phyloP scores from a whole-genome alignment of 164 flowering plant genomes.

The Amborella trichopoda region DNA sequence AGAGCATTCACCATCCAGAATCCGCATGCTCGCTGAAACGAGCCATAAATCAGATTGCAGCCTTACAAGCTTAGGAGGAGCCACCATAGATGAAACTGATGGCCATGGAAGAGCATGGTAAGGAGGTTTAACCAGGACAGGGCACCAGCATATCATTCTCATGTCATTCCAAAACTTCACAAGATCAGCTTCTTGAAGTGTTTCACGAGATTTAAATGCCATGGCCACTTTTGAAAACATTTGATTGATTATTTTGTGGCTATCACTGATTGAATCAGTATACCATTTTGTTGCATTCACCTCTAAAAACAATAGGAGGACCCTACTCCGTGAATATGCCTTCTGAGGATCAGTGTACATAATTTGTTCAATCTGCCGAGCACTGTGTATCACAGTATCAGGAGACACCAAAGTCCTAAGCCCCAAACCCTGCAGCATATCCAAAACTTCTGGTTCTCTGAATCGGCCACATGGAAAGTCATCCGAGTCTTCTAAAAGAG shows the following conservation, averaged over 20 bases:
- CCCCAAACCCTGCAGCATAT: constrained; percentile 83
- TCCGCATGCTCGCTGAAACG: constrained; percentile 90
- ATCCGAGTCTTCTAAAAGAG: constrained; percentile 70
- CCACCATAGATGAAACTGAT: constrained; percentile 65
- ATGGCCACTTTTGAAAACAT: constrained; percentile 58
- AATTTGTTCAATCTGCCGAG: constrained; percentile 52
- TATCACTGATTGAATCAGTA: constrained; percentile 22
- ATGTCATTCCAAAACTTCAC: constrained; percentile 90
- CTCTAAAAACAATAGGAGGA: constrained; percentile 82
- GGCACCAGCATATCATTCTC: constrained; percentile 87
- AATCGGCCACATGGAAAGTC: constrained; percentile 65
- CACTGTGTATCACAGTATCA: constrained; percentile 69
- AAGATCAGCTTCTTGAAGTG: constrained; percentile 36
- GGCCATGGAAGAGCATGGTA: constrained; percentile 84
- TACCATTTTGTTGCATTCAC: constrained; percentile 80
- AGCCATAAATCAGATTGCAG: constrained; percentile 71
- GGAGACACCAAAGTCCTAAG: constrained; percentile 66
- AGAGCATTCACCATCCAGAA: constrained; percentile 88
- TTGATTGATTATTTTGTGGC: constrained; percentile 40
- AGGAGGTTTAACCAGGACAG: constrained; percentile 78
- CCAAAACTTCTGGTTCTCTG: constrained; percentile 49
- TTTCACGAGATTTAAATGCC: constrained; percentile 40
- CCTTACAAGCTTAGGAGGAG: constrained; percentile 94
- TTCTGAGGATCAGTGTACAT: constrained; percentile 50
- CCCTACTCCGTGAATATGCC: constrained; percentile 66